These are phyloP conservation scores for Lophiostoma macrostomum DNA, from an alignment of 495 filamentous ascomycete genomes.

Conservation along the genomic window DNA sequence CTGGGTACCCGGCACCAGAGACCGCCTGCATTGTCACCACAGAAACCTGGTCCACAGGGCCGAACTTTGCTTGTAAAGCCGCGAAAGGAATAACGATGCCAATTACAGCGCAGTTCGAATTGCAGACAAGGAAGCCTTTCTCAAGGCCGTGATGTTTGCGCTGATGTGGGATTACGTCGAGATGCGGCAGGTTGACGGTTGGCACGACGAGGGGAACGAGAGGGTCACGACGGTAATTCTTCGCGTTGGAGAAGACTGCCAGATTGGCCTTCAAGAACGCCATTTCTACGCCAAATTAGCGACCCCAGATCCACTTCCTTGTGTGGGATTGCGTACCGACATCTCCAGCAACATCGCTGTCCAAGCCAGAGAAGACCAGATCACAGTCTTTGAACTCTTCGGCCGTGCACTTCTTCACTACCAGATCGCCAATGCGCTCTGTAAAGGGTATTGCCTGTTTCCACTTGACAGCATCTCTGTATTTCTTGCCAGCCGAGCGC, in stretches of 20 bases:
- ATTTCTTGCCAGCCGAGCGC: slow-evolving; percentile 46
- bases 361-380: slow-evolving; percentile 45
- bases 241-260: slow-evolving; percentile 46
- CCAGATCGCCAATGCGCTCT: slow-evolving; percentile 42
- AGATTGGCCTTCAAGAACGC: slow-evolving; percentile 44
- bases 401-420: slow-evolving; percentile 41
- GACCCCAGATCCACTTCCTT: neutral
- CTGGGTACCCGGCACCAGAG: slow-evolving; percentile 46
- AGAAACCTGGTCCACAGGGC: slow-evolving; percentile 42
- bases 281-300: slow-evolving; percentile 37
- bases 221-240: slow-evolving; percentile 46
- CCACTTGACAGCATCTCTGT: slow-evolving; percentile 46
- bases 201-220: slow-evolving; percentile 47
- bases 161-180: slow-evolving; percentile 43
- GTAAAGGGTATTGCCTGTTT: slow-evolving; percentile 45
- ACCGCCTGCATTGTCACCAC: slow-evolving; percentile 48
- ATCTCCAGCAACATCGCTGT: slow-evolving; percentile 46
- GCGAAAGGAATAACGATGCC: slow-evolving; percentile 47
- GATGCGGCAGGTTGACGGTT: slow-evolving; percentile 44
- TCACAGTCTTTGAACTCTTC: slow-evolving; percentile 45
- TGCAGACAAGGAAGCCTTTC: slow-evolving; percentile 47
- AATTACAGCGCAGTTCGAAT: slow-evolving; percentile 49
- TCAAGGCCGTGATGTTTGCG: slow-evolving; percentile 37
- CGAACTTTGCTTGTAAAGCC: slow-evolving; percentile 43
- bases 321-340: slow-evolving; percentile 36